Percentiles rank a stretch among this genome's conserved stretches.
These are phyloP conservation scores for Penicillium subrubescens DNA, from an alignment of 495 filamentous ascomycete species.

Conservation along the genomic window DNA sequence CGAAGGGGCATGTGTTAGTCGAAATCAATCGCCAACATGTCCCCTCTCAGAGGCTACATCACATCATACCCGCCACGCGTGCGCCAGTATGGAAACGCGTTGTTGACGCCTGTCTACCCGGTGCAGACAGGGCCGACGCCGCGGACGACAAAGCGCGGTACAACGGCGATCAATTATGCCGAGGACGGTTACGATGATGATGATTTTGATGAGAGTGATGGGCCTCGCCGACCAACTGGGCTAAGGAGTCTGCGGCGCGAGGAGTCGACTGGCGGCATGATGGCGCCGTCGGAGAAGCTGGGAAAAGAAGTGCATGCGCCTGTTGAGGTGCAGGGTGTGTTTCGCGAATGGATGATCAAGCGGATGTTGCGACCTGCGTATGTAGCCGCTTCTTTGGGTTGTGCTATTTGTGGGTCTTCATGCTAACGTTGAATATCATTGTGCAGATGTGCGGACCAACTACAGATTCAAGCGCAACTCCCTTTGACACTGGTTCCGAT, in stretches of 20 bases:
- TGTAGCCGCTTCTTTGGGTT: slow-evolving; percentile 14
- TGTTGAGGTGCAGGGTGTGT: slow-evolving; percentile 85
- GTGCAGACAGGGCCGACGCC: slow-evolving; percentile 65
- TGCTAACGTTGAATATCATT: slow-evolving; percentile 13
- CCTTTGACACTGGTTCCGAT: slow-evolving; percentile 93
- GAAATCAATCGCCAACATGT: slow-evolving; percentile 50
- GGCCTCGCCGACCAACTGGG: slow-evolving; percentile 77
- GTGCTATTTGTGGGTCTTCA: neutral
- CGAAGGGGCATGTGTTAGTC: slow-evolving; percentile 47
- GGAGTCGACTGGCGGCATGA: slow-evolving; percentile 63
- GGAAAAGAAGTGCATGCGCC: slow-evolving; percentile 82
- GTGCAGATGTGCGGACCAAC: slow-evolving; percentile 59
- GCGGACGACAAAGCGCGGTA: slow-evolving; percentile 94
- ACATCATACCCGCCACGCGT: slow-evolving; percentile 91
- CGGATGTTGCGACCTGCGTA: slow-evolving; percentile 58
- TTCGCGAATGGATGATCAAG: slow-evolving; percentile 93
- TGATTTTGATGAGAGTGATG: slow-evolving; percentile 87
- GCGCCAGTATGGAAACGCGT: slow-evolving; percentile 87
- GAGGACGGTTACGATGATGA: slow-evolving; percentile 95
- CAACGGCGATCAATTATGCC: slow-evolving; percentile 94
- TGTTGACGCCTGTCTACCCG: slow-evolving; percentile 84
- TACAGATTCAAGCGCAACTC: slow-evolving; percentile 79
- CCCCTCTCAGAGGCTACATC: slow-evolving; percentile 81
- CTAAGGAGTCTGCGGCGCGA: slow-evolving; percentile 80
- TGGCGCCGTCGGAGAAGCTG: slow-evolving; percentile 69